A percentile compares a stretch with the other conserved stretches of the same genome.
phyloP scores from a whole-genome alignment of 2,329 filamentous ascomycete genomes.

The Apiospora kogelbergensis region DNA sequence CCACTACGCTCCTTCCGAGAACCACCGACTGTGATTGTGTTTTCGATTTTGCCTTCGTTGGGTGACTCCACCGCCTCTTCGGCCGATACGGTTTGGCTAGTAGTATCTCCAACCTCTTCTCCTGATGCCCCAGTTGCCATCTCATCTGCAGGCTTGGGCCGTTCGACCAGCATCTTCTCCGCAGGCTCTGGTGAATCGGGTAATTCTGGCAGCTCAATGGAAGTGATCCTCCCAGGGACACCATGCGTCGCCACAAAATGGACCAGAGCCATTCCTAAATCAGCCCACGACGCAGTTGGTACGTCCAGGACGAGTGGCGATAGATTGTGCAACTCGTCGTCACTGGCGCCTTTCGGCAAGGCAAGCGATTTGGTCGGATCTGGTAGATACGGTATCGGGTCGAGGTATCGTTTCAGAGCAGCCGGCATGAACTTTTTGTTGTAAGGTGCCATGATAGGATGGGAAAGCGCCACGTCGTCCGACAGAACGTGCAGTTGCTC shows the following conservation, averaged over 20 bases:
- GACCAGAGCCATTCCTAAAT: slow-evolving; percentile 42
- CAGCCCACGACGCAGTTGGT: slow-evolving; percentile 39
- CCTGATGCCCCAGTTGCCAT: slow-evolving; percentile 15
- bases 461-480: slow-evolving; percentile 57
- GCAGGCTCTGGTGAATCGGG: slow-evolving; percentile 30
- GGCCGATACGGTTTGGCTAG: slow-evolving; percentile 1
- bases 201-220: slow-evolving; percentile 37
- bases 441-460: slow-evolving; percentile 61
- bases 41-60: not conserved
- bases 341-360: slow-evolving; percentile 19
- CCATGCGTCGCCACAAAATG: slow-evolving; percentile 35
- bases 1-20: slow-evolving; percentile 32
- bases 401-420: slow-evolving; percentile 53
- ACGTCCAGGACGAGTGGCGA: slow-evolving; percentile 30
- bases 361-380: slow-evolving; percentile 42
- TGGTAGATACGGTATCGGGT: slow-evolving; percentile 63
- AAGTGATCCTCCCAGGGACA: slow-evolving; percentile 33
- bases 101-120: slow-evolving; percentile 9
- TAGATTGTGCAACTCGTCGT: not conserved
- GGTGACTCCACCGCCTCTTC: slow-evolving; percentile 40
- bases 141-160: slow-evolving; percentile 17
- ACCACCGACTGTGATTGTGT: not conserved
- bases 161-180: slow-evolving; percentile 23
- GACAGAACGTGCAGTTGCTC: slow-evolving; percentile 51
- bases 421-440: slow-evolving; percentile 50